Percentiles rank a stretch among this genome's conserved stretches.
These are phyloP conservation scores for Pythium utonaiense DNA, from an alignment of 352 stramenopile genomes.

Conservation along the genomic window DNA sequence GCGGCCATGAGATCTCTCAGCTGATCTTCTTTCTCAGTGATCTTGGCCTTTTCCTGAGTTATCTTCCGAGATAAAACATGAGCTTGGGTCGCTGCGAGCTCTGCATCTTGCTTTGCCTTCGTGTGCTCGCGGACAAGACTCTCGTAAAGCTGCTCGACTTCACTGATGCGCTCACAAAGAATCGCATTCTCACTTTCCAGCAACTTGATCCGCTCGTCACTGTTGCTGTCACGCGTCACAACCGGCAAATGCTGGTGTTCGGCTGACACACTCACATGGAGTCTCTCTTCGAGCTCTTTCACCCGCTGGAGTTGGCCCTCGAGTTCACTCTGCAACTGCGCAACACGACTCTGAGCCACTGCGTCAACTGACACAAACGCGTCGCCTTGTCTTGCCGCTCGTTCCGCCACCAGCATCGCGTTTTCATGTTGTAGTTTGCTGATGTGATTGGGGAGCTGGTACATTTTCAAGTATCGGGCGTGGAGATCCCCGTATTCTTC, in stretches of 20 bases:
- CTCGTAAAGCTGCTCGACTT: slow-evolving; percentile 76
- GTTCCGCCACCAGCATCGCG: slow-evolving; percentile 43
- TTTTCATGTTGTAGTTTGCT: slow-evolving; percentile 45
- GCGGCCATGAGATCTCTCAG: slow-evolving; percentile 67
- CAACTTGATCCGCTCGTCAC: slow-evolving; percentile 7
- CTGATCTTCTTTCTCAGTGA: slow-evolving; percentile 59
- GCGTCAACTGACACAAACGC: slow-evolving; percentile 14
- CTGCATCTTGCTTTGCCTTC: slow-evolving; percentile 63
- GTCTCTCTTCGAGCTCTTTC: slow-evolving; percentile 47
- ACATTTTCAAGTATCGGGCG: slow-evolving; percentile 44
- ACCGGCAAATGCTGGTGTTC: not conserved
- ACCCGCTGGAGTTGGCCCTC: slow-evolving; percentile 31
- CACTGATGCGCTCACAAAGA: slow-evolving; percentile 58
- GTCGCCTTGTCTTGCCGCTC: slow-evolving; percentile 12
- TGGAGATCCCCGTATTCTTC: slow-evolving; percentile 45
- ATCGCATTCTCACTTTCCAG: slow-evolving; percentile 54
- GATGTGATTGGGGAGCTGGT: slow-evolving; percentile 44
- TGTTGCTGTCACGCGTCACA: not conserved
- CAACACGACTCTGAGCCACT: slow-evolving; percentile 34
- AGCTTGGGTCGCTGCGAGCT: slow-evolving; percentile 59
- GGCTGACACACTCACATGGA: not conserved
- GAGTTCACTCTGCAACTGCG: slow-evolving; percentile 51
- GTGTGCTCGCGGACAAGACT: slow-evolving; percentile 52
- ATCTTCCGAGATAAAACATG: slow-evolving; percentile 44
- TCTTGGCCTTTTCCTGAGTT: slow-evolving; percentile 38